Conservation (phyloP, 2,329 filamentous ascomycete species). For the Xylariaceae sp. region DNA sequence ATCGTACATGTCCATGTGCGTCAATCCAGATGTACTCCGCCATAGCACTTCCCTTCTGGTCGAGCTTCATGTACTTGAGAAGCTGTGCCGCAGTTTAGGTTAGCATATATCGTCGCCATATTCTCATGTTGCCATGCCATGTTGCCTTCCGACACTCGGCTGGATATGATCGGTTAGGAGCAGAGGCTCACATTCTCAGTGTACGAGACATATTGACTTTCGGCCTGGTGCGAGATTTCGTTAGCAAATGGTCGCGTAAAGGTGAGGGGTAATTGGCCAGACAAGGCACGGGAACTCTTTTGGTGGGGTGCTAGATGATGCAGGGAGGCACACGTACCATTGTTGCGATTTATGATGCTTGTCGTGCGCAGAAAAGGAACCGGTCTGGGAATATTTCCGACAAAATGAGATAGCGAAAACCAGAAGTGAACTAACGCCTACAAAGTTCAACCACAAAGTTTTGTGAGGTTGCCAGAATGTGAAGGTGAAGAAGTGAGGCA, state of each 20-base stretch:
- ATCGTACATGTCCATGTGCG: conserved; percentile 73
- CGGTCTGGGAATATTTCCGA: conserved; percentile 8
- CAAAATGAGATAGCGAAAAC: background rate
- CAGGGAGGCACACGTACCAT: conserved; percentile 27
- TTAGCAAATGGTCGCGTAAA: conserved; percentile 33
- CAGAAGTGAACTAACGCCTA: background rate
- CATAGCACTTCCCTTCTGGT: conserved; percentile 83
- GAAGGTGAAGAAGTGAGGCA: conserved; percentile 6
- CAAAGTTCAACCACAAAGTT: background rate
- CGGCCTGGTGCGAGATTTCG: conserved; percentile 33
- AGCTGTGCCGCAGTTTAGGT: conserved; percentile 50
- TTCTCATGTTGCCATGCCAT: background rate
- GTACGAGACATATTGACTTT: conserved; percentile 31
- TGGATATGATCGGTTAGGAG: background rate
- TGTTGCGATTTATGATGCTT: conserved; percentile 21
- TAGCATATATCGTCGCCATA: conserved; percentile 8
- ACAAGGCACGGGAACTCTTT: background rate
- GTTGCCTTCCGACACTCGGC: background rate
- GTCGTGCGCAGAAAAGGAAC: conserved; percentile 8
- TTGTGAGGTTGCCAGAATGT: conserved; percentile 3
- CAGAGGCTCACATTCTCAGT: conserved; percentile 29
- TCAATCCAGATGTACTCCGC: conserved; percentile 99
- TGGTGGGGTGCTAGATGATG: conserved; percentile 23
- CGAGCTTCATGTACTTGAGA: conserved; percentile 84
- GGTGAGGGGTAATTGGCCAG: conserved; percentile 29